phyloP scores from a whole-genome alignment of 805 yeast genomes.

The Wickerhamiella vanderwaltii region DNA sequence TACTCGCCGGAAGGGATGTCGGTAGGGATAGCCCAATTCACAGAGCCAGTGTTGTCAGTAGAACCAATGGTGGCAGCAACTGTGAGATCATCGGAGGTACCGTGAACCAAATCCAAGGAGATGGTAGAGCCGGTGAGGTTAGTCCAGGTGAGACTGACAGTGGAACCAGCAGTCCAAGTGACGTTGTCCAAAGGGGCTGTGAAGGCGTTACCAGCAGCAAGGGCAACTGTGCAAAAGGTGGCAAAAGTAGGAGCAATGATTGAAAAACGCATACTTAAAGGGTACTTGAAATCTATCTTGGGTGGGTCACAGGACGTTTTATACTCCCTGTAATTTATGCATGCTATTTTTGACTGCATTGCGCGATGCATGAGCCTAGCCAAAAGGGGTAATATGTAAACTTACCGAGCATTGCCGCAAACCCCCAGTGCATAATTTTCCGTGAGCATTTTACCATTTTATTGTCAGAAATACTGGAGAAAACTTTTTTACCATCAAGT shows the following conservation, averaged over 20 bases:
- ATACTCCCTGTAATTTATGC: neutral
- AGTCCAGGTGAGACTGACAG: conserved; percentile 25
- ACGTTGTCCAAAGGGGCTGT: conserved; percentile 24
- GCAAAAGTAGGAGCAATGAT: conserved; percentile 6
- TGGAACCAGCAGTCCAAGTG: conserved; percentile 25
- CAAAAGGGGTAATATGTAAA: no score
- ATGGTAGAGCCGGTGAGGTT: conserved; percentile 26
- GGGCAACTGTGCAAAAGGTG: conserved; percentile 15
- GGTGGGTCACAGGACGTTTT: no score
- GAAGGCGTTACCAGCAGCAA: conserved; percentile 25
- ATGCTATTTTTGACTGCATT: neutral
- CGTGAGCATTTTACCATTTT: no score
- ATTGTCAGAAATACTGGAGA: no score
- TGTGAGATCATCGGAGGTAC: conserved; percentile 25
- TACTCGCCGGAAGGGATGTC: conserved; percentile 26
- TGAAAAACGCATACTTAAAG: conserved; percentile 14
- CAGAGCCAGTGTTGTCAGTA: conserved; percentile 28
- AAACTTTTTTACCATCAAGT: no score
- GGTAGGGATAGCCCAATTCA: conserved; percentile 28
- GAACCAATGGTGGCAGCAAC: conserved; percentile 28
- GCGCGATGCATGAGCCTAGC: neutral
- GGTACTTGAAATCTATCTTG: no score
- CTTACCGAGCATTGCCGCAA: no score
- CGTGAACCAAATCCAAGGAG: conserved; percentile 25
- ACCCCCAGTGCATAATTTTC: no score